Evolutionary conservation across 2,329 filamentous ascomycete species (phyloP).

Genomic region (Moelleriella libera): DNA sequence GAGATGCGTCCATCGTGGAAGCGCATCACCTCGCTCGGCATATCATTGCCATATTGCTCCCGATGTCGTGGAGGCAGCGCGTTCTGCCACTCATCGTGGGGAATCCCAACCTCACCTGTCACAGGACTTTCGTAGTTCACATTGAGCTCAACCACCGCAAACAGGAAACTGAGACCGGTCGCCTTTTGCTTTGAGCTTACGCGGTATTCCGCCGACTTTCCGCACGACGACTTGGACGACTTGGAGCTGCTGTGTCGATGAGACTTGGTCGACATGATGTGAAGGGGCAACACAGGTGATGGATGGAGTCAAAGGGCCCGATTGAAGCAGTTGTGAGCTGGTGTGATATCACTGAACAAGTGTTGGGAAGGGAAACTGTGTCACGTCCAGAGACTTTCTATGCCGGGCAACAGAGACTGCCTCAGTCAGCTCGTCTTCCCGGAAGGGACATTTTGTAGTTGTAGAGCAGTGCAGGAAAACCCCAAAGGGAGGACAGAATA

Average conservation of each 20-base stretch:
- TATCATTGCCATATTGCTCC: slow-evolving; percentile 13
- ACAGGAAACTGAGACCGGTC: slow-evolving; percentile 19
- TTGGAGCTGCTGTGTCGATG: background rate
- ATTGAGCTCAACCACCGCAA: slow-evolving; percentile 21
- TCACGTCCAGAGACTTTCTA: too few relatives aligned
- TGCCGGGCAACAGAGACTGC: too few relatives aligned
- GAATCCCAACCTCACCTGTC: slow-evolving; percentile 1
- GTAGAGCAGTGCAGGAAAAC: too few relatives aligned
- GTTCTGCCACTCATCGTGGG: slow-evolving; percentile 14
- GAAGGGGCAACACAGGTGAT: background rate
- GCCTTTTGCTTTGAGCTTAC: background rate
- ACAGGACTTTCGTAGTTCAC: slow-evolving; percentile 5
- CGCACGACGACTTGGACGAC: background rate
- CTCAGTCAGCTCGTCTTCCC: too few relatives aligned
- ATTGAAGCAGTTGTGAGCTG: background rate
- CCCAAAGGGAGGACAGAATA: too few relatives aligned
- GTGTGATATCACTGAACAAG: too few relatives aligned
- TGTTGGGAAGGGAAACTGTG: too few relatives aligned
- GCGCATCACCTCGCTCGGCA: slow-evolving; percentile 18
- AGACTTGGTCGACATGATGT: background rate
- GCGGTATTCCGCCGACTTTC: slow-evolving; percentile 1
- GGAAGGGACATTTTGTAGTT: too few relatives aligned
- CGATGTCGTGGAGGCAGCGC: slow-evolving; percentile 13
- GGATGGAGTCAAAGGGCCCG: background rate
- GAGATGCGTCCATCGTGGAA: slow-evolving; percentile 17